Conservation (phyloP, 768 basidiomycete species). For the Nidularia sp. region DNA sequence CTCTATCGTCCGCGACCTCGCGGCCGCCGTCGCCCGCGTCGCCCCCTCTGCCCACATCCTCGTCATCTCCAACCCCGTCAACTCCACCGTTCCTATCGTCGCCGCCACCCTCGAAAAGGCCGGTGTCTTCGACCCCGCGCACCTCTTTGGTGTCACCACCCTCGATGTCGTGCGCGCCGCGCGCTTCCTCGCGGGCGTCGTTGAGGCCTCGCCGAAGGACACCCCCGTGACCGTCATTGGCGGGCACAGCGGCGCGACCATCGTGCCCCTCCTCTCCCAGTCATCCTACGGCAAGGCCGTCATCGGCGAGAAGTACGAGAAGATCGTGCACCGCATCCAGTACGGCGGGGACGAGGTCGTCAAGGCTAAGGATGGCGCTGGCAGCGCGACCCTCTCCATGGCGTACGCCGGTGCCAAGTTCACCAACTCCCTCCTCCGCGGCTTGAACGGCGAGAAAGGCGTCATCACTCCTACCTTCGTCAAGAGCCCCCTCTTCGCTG, state of each 20-base stretch:
- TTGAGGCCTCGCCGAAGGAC: slow-evolving; percentile 60
- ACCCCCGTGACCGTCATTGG: slow-evolving; percentile 84
- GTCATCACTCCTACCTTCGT: slow-evolving; percentile 85
- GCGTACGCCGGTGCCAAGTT: slow-evolving; percentile 94
- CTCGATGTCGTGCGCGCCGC: slow-evolving; percentile 97
- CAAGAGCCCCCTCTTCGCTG: slow-evolving; percentile 80
- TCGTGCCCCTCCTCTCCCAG: slow-evolving; percentile 94
- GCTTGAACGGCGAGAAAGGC: slow-evolving; percentile 84
- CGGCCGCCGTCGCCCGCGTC: slow-evolving; percentile 79
- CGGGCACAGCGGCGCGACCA: slow-evolving; percentile 96
- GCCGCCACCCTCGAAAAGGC: slow-evolving; percentile 88
- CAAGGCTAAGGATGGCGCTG: slow-evolving; percentile 94
- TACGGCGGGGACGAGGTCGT: slow-evolving; percentile 99
- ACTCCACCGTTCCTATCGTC: slow-evolving; percentile 97
- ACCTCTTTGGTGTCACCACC: slow-evolving; percentile 94
- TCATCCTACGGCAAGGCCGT: slow-evolving; percentile 64
- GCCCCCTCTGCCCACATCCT: slow-evolving; percentile 90
- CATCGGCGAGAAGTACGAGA: slow-evolving; percentile 67
- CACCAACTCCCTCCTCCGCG: slow-evolving; percentile 75
- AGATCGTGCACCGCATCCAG: slow-evolving; percentile 91
- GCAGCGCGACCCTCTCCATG: slow-evolving; percentile 94
- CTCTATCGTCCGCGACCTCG: slow-evolving; percentile 95
- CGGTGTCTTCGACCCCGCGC: slow-evolving; percentile 86
- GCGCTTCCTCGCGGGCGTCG: slow-evolving; percentile 78
- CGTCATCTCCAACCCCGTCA: slow-evolving; percentile 99